Percentiles rank a stretch among this genome's conserved stretches.
Conservation (phyloP, 129 eudicot genomes). For the Kitagawia praeruptora region DNA sequence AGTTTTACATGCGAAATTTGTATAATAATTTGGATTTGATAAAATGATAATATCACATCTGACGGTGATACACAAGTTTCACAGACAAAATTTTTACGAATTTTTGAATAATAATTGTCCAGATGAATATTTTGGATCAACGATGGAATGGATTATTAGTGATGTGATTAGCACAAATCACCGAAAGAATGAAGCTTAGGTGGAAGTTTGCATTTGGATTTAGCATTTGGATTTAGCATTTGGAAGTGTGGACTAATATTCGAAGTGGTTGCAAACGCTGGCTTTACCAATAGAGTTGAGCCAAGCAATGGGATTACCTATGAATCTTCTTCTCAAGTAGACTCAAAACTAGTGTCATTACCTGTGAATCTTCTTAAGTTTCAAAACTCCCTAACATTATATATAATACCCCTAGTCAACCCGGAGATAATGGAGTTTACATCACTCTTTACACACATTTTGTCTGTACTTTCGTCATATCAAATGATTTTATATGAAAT, state of each 20-base stretch:
- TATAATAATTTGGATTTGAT: too few species aligned
- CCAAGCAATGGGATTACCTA: background rate
- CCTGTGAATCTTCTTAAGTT: background rate
- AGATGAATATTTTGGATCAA: too few species aligned
- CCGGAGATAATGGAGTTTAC: background rate
- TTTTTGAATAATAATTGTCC: too few species aligned
- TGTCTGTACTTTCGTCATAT: background rate
- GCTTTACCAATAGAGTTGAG: background rate
- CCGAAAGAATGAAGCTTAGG: constrained; percentile 6
- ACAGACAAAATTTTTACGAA: too few species aligned
- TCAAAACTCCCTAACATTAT: background rate
- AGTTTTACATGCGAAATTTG: too few species aligned
- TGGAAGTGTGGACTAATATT: constrained; percentile 1
- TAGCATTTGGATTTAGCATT: constrained; percentile 10
- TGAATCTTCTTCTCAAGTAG: constrained; percentile 3
- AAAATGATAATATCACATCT: too few species aligned
- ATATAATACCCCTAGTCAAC: background rate
- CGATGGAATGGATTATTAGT: background rate
- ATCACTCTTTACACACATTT: background rate
- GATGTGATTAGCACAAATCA: constrained; percentile 3
- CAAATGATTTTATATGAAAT: background rate
- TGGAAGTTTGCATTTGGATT: background rate
- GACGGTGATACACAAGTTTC: too few species aligned
- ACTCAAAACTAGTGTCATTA: background rate
- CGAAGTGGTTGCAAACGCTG: background rate